A percentile compares a stretch with the other conserved stretches of the same genome.
These are phyloP conservation scores for Strobilomyces dryophilus DNA, from an alignment of 768 basidiomycete species.

Conservation along the genomic window DNA sequence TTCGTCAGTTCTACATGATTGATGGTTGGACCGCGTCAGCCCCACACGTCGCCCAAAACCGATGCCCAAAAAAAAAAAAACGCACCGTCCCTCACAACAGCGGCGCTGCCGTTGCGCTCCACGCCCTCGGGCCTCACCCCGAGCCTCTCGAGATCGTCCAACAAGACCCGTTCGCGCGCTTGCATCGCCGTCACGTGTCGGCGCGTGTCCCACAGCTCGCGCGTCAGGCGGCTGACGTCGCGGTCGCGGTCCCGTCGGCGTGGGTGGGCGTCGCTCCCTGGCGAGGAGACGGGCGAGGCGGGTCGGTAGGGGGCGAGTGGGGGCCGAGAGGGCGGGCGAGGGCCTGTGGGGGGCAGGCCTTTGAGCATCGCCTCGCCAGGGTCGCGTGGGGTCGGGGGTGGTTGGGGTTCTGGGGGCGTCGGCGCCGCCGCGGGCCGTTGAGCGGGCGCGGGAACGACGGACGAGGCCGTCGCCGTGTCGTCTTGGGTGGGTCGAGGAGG, in stretches of 20 bases:
- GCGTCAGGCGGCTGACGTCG: slow-evolving; percentile 13
- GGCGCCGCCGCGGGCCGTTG: neutral
- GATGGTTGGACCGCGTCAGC: neutral
- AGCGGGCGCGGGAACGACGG: too few relatives aligned
- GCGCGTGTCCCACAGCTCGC: slow-evolving; percentile 29
- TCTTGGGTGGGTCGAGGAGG: neutral
- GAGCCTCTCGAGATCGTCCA: slow-evolving; percentile 19
- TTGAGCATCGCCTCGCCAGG: slow-evolving; percentile 4
- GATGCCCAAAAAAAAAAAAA: too few relatives aligned
- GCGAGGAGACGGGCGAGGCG: neutral
- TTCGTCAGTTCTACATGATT: slow-evolving; percentile 12
- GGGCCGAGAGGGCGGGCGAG: neutral
- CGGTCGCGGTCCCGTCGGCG: slow-evolving; percentile 1
- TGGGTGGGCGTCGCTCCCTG: neutral
- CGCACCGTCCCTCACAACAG: slow-evolving; percentile 15
- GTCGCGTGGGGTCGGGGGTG: slow-evolving; percentile 3
- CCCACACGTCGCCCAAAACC: too few relatives aligned
- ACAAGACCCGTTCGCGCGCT: slow-evolving; percentile 21
- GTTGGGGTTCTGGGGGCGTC: neutral
- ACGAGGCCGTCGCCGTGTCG: neutral
- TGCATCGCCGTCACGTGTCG: slow-evolving; percentile 19
- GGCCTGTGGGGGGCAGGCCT: neutral
- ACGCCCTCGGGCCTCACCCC: slow-evolving; percentile 5
- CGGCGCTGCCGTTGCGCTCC: neutral
- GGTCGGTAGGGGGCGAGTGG: neutral